Evolutionary conservation across 768 basidiomycete species (phyloP).

Genomic region (Chlorophyllum brunneum): DNA sequence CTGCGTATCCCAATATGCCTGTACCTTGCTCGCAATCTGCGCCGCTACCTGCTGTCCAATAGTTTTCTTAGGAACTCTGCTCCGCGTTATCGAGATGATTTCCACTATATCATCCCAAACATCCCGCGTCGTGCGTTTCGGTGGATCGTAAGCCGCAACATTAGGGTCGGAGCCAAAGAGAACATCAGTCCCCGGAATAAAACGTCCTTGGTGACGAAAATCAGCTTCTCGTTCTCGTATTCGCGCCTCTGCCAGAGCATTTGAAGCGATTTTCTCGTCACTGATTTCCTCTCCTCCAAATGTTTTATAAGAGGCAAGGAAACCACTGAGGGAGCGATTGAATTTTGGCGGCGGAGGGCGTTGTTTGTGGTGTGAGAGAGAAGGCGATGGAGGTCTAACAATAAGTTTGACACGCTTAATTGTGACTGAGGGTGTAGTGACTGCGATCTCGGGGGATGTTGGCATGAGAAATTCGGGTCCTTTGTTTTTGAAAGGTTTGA

Average conservation of each 20-base stretch:
- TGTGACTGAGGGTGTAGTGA: slow-evolving; percentile 23
- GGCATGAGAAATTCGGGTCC: slow-evolving; percentile 12
- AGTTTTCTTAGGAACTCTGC: slow-evolving; percentile 24
- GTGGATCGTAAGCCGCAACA: slow-evolving; percentile 23
- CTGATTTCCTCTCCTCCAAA: slow-evolving; percentile 49
- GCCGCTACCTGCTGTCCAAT: slow-evolving; percentile 37
- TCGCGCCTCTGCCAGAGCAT: slow-evolving; percentile 27
- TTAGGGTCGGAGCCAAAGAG: slow-evolving; percentile 25
- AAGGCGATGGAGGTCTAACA: slow-evolving; percentile 59
- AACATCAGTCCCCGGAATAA: slow-evolving; percentile 34
- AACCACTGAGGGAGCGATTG: slow-evolving; percentile 48
- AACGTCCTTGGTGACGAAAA: slow-evolving; percentile 34
- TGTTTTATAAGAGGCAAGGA: slow-evolving; percentile 60
- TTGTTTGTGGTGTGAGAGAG: slow-evolving; percentile 65
- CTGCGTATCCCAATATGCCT: slow-evolving; percentile 71
- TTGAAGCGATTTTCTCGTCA: slow-evolving; percentile 22
- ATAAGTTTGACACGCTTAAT: slow-evolving; percentile 67
- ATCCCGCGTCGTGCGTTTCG: slow-evolving; percentile 37
- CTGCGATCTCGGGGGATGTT: neutral
- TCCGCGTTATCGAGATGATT: slow-evolving; percentile 30
- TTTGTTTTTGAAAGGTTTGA: neutral
- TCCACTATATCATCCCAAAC: slow-evolving; percentile 59
- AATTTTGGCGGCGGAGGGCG: slow-evolving; percentile 49
- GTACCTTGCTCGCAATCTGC: slow-evolving; percentile 63
- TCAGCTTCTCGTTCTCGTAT: slow-evolving; percentile 30